phyloP scores from a whole-genome alignment of 441 rosid species.

The Theobroma grandiflorum region DNA sequence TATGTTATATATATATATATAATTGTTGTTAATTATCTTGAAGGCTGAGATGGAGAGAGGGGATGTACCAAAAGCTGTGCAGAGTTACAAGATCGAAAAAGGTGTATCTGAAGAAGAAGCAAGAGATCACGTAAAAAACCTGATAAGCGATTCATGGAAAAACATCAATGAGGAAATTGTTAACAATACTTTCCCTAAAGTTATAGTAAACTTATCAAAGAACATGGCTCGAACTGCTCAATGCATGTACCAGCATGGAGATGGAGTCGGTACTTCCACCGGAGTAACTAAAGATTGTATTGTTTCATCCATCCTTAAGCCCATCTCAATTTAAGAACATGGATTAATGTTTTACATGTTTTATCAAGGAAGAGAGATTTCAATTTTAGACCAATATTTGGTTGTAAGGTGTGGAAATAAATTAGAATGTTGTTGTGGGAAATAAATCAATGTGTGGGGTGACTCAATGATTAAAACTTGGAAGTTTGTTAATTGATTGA shows the following conservation, averaged over 20 bases:
- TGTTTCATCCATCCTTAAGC: conserved; percentile 1
- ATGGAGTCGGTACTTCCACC: conserved; percentile 9
- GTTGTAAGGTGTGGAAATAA: no score
- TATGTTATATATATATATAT: not conserved
- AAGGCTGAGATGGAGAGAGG: conserved; percentile 39
- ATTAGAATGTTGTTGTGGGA: no score
- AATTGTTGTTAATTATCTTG: not conserved
- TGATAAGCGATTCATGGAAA: conserved; percentile 34
- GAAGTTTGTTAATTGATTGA: no score
- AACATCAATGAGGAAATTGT: conserved; percentile 19
- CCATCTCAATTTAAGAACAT: not conserved
- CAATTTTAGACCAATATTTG: no score
- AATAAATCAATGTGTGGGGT: no score
- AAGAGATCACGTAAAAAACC: conserved; percentile 13
- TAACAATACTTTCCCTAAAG: not conserved
- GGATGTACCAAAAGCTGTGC: conserved; percentile 25
- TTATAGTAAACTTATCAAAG: not conserved
- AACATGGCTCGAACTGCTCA: conserved; percentile 23
- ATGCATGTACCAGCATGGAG: conserved; percentile 22
- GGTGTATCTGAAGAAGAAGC: conserved; percentile 32
- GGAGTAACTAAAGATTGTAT: conserved; percentile 19
- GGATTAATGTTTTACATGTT: no score
- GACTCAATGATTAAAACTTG: no score
- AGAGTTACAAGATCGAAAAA: conserved; percentile 34
- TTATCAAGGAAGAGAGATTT: no score